Conservation (phyloP, 805 yeast species). For the Metschnikowia picachoensis region DNA sequence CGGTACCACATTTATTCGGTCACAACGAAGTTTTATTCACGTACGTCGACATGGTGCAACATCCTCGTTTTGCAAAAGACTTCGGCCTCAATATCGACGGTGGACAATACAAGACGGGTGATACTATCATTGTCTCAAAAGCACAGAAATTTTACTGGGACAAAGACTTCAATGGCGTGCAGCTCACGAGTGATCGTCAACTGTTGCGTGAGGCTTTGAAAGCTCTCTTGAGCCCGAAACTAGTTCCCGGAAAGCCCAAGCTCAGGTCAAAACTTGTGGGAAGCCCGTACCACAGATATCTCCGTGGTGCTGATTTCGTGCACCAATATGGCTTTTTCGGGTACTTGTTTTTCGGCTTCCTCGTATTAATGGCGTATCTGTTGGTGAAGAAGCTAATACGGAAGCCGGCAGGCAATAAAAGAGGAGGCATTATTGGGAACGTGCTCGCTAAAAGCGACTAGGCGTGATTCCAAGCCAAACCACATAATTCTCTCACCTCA, state of each 20-base stretch:
- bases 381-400: background rate
- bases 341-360: constrained; percentile 24
- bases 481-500: background rate
- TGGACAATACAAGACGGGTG: constrained; percentile 45
- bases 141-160: constrained; percentile 36
- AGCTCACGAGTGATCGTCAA: constrained; percentile 33
- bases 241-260: constrained; percentile 12
- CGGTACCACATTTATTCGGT: constrained; percentile 46
- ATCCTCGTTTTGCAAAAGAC: constrained; percentile 24
- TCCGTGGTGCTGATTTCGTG: constrained; percentile 41
- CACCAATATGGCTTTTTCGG: constrained; percentile 45
- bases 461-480: background rate
- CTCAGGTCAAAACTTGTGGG: constrained; percentile 32
- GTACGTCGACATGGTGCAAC: constrained; percentile 47
- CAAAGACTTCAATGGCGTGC: constrained; percentile 33
- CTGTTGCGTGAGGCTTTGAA: constrained; percentile 34
- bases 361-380: constrained; percentile 3
- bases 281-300: constrained; percentile 38
- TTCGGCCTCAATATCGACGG: constrained; percentile 38
- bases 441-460: constrained; percentile 12
- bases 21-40: constrained; percentile 42
- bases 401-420: background rate
- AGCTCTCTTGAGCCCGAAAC: constrained; percentile 34
- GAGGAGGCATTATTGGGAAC: constrained; percentile 15
- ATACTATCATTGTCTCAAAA: constrained; percentile 49